These are phyloP conservation scores for Penicillium palitans DNA, from an alignment of 2,329 filamentous ascomycete species.

Conservation along the genomic window DNA sequence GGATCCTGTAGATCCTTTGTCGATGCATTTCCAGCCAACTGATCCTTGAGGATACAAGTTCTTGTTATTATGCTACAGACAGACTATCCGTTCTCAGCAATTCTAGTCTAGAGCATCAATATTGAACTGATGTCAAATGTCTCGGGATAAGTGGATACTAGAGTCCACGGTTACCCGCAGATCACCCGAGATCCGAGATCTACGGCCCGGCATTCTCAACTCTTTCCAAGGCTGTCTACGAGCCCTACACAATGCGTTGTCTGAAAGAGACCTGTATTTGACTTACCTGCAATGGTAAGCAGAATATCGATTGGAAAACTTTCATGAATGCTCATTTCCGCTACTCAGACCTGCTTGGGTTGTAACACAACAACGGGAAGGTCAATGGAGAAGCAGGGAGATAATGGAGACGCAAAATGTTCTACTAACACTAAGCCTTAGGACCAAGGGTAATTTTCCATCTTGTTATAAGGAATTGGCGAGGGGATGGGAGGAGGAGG, in stretches of 20 bases:
- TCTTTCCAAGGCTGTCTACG: too few species aligned
- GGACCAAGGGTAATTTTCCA: too few species aligned
- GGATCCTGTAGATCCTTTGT: not conserved
- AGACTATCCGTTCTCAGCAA: not conserved
- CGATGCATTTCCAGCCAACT: not conserved
- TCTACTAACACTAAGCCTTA: too few species aligned
- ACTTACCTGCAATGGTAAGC: not conserved
- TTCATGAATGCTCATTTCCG: not conserved
- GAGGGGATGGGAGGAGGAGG: too few species aligned
- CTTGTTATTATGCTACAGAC: not conserved
- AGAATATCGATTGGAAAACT: not conserved
- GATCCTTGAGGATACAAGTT: not conserved
- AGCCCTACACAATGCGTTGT: not conserved
- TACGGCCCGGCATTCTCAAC: not conserved
- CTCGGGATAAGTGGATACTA: not conserved
- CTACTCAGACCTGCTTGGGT: not conserved
- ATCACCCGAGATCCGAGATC: not conserved
- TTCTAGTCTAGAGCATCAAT: not conserved
- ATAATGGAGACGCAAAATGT: too few species aligned
- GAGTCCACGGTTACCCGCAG: not conserved
- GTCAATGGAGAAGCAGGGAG: too few species aligned
- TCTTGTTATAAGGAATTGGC: too few species aligned
- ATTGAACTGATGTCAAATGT: not conserved
- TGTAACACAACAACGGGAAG: not conserved
- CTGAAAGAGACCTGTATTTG: not conserved